Evolutionary conservation across 2,329 filamentous ascomycete species (phyloP), one percentile per base, ranked within the genome.

Genomic region (Paraconiothyrium sp.): DNA sequence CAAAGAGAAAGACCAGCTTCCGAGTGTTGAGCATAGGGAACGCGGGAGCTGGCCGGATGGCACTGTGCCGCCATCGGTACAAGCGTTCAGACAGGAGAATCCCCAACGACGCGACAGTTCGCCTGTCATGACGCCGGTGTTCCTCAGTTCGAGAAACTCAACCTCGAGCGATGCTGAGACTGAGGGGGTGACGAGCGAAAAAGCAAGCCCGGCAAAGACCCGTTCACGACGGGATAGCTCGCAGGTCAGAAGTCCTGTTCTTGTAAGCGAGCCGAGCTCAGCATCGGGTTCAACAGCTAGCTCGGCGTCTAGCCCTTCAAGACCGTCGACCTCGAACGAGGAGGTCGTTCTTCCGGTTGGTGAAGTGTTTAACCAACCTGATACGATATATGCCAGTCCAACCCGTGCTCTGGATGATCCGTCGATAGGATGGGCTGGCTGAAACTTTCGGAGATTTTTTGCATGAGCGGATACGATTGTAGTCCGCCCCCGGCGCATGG

Each of bases 11-110:
- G 62, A 69, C 9, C 60, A 67, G 1, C 55, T 76, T 49, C 75
- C 75, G 8, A 65, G 62, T 6, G 58, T 74, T 2, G 75, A 77
- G 59, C 74, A 77, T 51, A 62, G 75, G 48, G 76, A 77, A 54
- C 61, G 72, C 34, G 46, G 69, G 4, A 75, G 72, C 61, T 76
- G 72, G 72, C 68, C 75, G 4, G 73, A 76, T 39, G 72, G 64
- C 4, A 24, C 37, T 3, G 30, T 30, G 20, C 41, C 43, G 30
- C n/a, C 43, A 10, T 8, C 43, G 10, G 30, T 22, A 10, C 50
- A 41, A 13, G 24, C 50, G 20, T 46, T 46, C 20, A n/a, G 20
- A 20, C 43, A 46, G 9, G 43, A 41, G 57, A 20, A 14, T 49
- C 35, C 10, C 20, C 50, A 4, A 20, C 24, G 50, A 16, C 34